Base-by-base conservation (phyloP, 352 stramenopile species). In the Pythium myriotylum region DNA sequence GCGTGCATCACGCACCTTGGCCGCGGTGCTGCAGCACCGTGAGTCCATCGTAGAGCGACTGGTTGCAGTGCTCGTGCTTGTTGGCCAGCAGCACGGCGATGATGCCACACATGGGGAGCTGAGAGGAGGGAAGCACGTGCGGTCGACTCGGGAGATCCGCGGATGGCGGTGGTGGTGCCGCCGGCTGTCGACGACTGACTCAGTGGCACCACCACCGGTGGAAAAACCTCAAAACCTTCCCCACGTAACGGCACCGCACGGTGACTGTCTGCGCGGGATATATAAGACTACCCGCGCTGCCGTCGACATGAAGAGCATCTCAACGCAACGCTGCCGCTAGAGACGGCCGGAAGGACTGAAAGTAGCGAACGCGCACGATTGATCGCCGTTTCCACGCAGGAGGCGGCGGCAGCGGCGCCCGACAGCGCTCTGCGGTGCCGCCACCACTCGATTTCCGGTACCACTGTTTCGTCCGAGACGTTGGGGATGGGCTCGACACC, bases 1-100 rank as follows among this genome's bases (percentile, higher is more conserved):
- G 23, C 33, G 40, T 50, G 37, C 6, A 17, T 12, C 8, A 39
- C 66, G 37, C 50, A 87, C 77, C 95, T 94, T 99, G 97, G 49
- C 97, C 97, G 54, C 97, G 94, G 79, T 99, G 97, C 76, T 99
- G 97, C 51, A 99, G 83, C 49, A 99, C 95, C 3, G 96, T 99
- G 62, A 99, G 89, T 8, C 95, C 96, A 77, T 99, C 96, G 75
- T 98, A 98, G 43, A 99, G 76, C 32, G 77, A 82, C 68, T 97
- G 89, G 72, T 96, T 97, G 70, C 96, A 97, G 84, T 97, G 86
- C 67, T 91, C 81, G 72, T 98, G 82, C 77, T 97, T 91, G 77
- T 99, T 93, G 49, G 95, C 93, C 43, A 99, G 84, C 56, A 99
- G 69, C 51, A 99, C 78, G 47, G 91, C 97, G 49, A 99, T 96